A percentile compares a stretch with the other conserved stretches of the same genome.
Conservation (phyloP, 225 moss, liverwort and hornwort genomes). For the Thuidium tamariscinum region DNA sequence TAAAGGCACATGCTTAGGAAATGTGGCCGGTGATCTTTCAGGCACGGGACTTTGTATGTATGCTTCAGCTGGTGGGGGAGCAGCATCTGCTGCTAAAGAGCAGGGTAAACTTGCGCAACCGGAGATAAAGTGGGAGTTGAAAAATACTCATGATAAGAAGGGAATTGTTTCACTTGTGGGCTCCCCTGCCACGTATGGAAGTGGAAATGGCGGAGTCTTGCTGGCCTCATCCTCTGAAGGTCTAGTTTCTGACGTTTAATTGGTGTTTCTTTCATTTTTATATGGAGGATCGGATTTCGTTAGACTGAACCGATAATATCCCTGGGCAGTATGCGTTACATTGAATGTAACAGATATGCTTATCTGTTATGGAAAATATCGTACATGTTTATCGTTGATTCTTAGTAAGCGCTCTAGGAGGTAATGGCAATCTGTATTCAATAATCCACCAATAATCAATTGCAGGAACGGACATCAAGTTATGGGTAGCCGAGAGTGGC, state of each 20-base stretch:
- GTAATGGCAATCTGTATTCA: neutral
- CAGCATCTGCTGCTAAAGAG: constrained; percentile 83
- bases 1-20: neutral
- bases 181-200: constrained; percentile 67
- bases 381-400: neutral
- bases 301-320: neutral
- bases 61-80: constrained; percentile 65
- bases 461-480: constrained; percentile 93
- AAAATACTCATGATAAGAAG: constrained; percentile 63
- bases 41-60: constrained; percentile 95
- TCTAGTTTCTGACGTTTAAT: neutral
- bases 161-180: constrained; percentile 68
- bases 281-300: neutral
- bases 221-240: constrained; percentile 91
- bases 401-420: neutral
- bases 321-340: neutral
- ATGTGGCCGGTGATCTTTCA: constrained; percentile 39
- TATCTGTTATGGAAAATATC: neutral
- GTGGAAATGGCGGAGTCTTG: constrained; percentile 65
- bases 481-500: constrained; percentile 82
- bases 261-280: neutral
- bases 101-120: constrained; percentile 89
- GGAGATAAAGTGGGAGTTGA: constrained; percentile 89
- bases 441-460: neutral
- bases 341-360: neutral